These are phyloP conservation scores for Silybum marianum DNA, from an alignment of 129 eudicot genomes.

Conservation along the genomic window DNA sequence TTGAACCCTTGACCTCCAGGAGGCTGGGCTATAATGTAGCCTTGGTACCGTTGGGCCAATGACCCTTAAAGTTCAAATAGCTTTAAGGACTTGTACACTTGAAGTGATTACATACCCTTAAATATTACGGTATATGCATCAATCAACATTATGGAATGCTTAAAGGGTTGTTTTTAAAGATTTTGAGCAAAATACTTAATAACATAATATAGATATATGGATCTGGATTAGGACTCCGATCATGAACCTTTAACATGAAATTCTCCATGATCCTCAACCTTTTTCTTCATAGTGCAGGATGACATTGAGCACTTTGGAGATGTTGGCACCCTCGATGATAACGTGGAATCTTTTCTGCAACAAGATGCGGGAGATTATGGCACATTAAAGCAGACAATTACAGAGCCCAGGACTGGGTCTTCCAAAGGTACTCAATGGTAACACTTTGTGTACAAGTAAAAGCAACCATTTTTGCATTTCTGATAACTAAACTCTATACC, in stretches of 20 bases:
- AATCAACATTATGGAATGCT: neutral
- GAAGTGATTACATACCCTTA: neutral
- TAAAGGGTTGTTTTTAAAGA: neutral
- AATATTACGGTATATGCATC: neutral
- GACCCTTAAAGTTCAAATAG: neutral
- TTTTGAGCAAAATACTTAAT: neutral
- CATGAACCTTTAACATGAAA: constrained; percentile 6
- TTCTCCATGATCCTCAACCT: constrained; percentile 25
- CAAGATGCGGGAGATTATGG: constrained; percentile 94
- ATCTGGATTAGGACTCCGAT: constrained; percentile 8
- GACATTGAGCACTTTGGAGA: constrained; percentile 88
- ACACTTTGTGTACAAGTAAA: constrained; percentile 1
- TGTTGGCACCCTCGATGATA: constrained; percentile 74
- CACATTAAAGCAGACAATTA: constrained; percentile 68
- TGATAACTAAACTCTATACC: neutral
- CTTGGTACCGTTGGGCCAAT: neutral
- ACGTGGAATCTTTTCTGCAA: constrained; percentile 90
- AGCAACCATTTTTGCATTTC: neutral
- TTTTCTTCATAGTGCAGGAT: constrained; percentile 61
- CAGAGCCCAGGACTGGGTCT: constrained; percentile 77
- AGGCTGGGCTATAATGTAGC: neutral
- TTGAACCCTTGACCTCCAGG: neutral
- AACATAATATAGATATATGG: neutral
- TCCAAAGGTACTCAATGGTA: constrained; percentile 57
- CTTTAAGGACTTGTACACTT: neutral